phyloP scores from a whole-genome alignment of 495 filamentous ascomycete species.

The Daldinia loculata region DNA sequence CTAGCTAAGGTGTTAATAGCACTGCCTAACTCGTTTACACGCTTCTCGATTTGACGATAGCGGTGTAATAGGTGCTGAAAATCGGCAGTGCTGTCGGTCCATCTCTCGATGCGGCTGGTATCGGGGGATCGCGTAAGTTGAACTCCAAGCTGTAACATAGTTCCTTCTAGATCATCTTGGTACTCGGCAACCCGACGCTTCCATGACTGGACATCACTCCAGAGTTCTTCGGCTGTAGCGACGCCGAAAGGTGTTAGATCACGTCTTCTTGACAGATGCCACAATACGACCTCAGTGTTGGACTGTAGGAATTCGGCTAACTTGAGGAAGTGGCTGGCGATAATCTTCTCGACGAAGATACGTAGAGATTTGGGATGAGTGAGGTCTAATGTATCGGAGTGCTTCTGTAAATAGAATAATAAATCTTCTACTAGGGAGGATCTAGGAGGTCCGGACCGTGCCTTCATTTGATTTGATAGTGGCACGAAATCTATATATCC shows the following conservation, averaged over 20 bases:
- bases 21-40: neutral
- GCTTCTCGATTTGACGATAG: neutral
- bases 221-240: neutral
- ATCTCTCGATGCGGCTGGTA: neutral
- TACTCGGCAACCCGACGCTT: slow-evolving; percentile 1
- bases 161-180: neutral
- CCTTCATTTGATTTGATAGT: neutral
- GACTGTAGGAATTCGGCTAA: neutral
- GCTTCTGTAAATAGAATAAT: neutral
- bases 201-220: slow-evolving; percentile 7
- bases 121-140: neutral
- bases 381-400: neutral
- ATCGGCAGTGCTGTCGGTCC: neutral
- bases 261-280: neutral
- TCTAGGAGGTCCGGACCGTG: neutral
- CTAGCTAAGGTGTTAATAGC: neutral
- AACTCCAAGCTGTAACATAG: slow-evolving; percentile 1
- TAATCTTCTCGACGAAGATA: slow-evolving; percentile 1
- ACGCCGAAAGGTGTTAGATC: neutral
- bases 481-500: slow-evolving; percentile 7
- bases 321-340: slow-evolving; percentile 2
- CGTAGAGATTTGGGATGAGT: neutral
- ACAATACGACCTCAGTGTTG: neutral
- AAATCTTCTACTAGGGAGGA: neutral
- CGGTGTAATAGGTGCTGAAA: neutral